Evolutionary conservation across 345 rosid species (phyloP), one percentile per base, ranked within the genome.

Genomic region (Syzygium oleosum): DNA sequence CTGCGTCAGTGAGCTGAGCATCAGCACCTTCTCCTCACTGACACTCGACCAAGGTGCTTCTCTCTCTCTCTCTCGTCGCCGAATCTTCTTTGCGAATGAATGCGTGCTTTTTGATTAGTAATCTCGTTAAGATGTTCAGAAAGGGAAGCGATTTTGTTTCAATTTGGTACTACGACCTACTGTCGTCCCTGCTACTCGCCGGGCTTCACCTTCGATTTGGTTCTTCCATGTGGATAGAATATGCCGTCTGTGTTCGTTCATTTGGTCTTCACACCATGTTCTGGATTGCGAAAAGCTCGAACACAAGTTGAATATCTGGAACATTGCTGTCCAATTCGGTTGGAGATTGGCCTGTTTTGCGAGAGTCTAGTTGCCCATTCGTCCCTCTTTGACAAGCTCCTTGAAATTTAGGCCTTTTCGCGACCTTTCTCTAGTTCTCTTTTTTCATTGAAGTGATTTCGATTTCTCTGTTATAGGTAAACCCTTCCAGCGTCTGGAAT

Each of bases 401-500:
- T 19, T 38, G 83, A 73, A 52, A 38, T 38, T 73, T 41, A 43
- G 15, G 27, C 49, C 80, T 15, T 73, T 12, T 12, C 2, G 2
- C 49, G 27, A 17, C 49, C 25, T 73, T 12, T 73, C 83, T 73
- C 83, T 1, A 4, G 49, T 38, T 19, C 49, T 5, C 15, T 5
- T 9, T 34, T 34, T 34, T 38, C 80, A 19, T 34, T 34, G 49
- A 19, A 38, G 23, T 38, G 83, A 73, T 73, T 73, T 73, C 80
- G 12, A 43, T 73, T 73, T 38, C 83, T 73, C 80, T 73, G 25
- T 38, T 38, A 19, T 38, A 73, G 83, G 83, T 21, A 6, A 73
- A 73, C 14, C 27, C 83, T 73, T 19, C 27, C 22, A 11, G 25
- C 43, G 13, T n/a, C 63, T 73, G 58, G 84, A 88, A 96, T 92